A percentile compares a stretch with the other conserved stretches of the same genome.
Evolutionary conservation across 305 asterid species (phyloP).

Genomic region (Ilex paraguariensis): DNA sequence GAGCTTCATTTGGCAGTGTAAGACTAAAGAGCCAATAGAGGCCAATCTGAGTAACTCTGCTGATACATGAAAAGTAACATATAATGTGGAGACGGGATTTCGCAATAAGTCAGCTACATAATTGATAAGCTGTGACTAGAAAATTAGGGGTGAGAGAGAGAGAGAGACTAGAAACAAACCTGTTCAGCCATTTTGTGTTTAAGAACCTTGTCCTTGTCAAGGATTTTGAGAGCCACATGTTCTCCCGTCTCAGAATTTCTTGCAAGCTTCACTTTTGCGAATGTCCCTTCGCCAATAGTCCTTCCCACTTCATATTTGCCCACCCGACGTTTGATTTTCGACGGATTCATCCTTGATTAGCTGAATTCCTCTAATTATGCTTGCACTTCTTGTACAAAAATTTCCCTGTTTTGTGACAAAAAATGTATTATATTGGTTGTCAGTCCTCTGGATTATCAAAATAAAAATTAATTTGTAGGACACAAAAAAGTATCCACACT

Average conservation of each 20-base stretch:
- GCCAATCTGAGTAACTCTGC: neutral
- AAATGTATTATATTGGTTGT: too few species aligned
- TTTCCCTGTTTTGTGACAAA: too few species aligned
- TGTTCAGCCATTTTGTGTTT: slow-evolving; percentile 93
- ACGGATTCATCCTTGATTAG: slow-evolving; percentile 43
- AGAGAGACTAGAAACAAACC: slow-evolving; percentile 30
- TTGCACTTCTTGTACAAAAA: slow-evolving; percentile 3
- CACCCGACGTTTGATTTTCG: slow-evolving; percentile 68
- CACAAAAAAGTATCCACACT: too few species aligned
- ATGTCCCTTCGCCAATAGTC: slow-evolving; percentile 96
- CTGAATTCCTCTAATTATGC: slow-evolving; percentile 6
- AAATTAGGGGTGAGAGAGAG: neutral
- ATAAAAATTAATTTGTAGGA: too few species aligned
- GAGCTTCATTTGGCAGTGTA: neutral
- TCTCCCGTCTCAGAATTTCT: slow-evolving; percentile 72
- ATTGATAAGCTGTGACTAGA: neutral
- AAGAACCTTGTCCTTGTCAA: slow-evolving; percentile 86
- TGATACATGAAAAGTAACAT: neutral
- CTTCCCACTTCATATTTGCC: slow-evolving; percentile 94
- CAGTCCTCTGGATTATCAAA: too few species aligned
- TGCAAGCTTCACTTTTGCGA: slow-evolving; percentile 88
- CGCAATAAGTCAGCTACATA: neutral
- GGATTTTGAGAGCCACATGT: slow-evolving; percentile 78
- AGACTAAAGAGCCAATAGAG: neutral
- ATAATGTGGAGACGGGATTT: neutral